phyloP scores from a whole-genome alignment of 1,284 basidiomycete species.

The Marasmius oreades region DNA sequence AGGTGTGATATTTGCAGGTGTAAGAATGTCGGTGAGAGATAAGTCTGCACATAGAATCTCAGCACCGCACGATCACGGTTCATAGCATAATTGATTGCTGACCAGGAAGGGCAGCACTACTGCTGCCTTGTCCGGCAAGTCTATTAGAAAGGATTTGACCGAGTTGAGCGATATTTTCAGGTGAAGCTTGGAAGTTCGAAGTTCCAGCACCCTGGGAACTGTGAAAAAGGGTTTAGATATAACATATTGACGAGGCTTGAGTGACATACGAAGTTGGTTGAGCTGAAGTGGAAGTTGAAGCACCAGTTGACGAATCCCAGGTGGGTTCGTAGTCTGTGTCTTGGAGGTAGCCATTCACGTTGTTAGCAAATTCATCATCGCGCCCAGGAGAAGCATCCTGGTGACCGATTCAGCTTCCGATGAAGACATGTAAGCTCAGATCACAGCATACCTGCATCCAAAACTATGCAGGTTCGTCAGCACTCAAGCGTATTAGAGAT shows the following conservation, averaged over 20 bases:
- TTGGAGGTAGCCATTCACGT: slow-evolving; percentile 64
- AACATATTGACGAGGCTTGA: not conserved
- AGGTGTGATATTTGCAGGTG: slow-evolving; percentile 63
- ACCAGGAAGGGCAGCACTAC: slow-evolving; percentile 15
- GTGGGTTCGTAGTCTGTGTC: slow-evolving; percentile 58
- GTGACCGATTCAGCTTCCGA: not conserved
- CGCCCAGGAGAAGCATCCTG: slow-evolving; percentile 67
- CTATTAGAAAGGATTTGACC: slow-evolving; percentile 37
- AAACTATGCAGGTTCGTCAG: slow-evolving; percentile 44
- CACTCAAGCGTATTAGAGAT: slow-evolving; percentile 1
- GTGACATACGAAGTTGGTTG: slow-evolving; percentile 20
- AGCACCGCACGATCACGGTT: slow-evolving; percentile 6
- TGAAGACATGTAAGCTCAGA: slow-evolving; percentile 3
- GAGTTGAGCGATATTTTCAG: slow-evolving; percentile 55
- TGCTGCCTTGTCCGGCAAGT: slow-evolving; percentile 16
- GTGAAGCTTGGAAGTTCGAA: slow-evolving; percentile 35
- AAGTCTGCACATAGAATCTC: slow-evolving; percentile 39
- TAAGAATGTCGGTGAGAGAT: slow-evolving; percentile 69
- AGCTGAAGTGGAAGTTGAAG: slow-evolving; percentile 39
- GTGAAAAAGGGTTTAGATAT: not conserved
- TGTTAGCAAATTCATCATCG: slow-evolving; percentile 66
- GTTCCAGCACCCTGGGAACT: slow-evolving; percentile 14
- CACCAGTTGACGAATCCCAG: slow-evolving; percentile 41
- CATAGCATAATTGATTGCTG: slow-evolving; percentile 7
- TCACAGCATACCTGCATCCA: slow-evolving; percentile 69